These are phyloP conservation scores for Arctostaphylos glauca DNA, from an alignment of 148 eudicot species.

Conservation along the genomic window DNA sequence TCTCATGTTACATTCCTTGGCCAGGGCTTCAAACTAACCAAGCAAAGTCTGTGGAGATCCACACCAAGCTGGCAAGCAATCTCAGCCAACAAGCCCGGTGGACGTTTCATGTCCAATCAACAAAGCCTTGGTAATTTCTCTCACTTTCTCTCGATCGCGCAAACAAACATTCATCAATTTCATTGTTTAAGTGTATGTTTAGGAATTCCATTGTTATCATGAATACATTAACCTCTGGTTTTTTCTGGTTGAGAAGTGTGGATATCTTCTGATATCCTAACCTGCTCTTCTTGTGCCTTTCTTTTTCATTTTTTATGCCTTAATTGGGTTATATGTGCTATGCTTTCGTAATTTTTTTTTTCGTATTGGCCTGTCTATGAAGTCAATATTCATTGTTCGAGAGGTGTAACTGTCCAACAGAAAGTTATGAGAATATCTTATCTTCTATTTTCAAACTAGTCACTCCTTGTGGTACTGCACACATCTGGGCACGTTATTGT, in stretches of 20 bases:
- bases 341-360: too few relatives aligned
- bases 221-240: too few relatives aligned
- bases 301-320: background rate
- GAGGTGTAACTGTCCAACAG: slow-evolving; percentile 1
- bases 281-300: background rate
- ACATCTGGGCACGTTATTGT: background rate
- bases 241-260: too few relatives aligned
- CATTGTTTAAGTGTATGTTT: too few relatives aligned
- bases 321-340: background rate
- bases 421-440: background rate
- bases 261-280: too few relatives aligned
- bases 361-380: too few relatives aligned
- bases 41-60: slow-evolving; percentile 69
- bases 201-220: too few relatives aligned
- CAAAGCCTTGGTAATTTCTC: slow-evolving; percentile 76
- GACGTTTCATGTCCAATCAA: slow-evolving; percentile 71
- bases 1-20: background rate
- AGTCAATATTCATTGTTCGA: background rate
- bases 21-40: slow-evolving; percentile 73
- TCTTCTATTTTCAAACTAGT: background rate
- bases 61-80: slow-evolving; percentile 72
- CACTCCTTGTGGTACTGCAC: background rate
- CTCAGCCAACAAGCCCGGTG: slow-evolving; percentile 65
- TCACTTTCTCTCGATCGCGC: too few relatives aligned
- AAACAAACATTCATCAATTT: too few relatives aligned